Evolutionary conservation across 2,329 filamentous ascomycete genomes (phyloP), one percentile per base, ranked within the genome.

Genomic region (Fragosphaeria purpurea): DNA sequence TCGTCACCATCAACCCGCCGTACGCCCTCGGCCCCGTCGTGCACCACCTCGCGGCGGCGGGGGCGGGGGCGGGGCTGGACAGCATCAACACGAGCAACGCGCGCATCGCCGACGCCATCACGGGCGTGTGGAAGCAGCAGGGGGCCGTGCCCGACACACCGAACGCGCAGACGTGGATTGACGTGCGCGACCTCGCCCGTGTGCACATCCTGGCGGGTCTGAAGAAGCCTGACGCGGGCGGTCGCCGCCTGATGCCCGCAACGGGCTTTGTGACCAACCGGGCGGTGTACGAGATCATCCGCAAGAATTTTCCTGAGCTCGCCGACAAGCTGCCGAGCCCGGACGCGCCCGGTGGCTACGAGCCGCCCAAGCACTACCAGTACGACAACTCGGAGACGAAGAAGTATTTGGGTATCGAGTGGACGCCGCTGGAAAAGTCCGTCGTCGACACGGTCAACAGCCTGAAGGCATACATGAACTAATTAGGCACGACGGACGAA

Each of bases 381-480:
- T 76, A 73, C 51, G 75, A 86, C 61, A 85, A 80, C 60, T 70
- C 70, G 47, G 72, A 72, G 60, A 79, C 79, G 1, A 75, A 73
- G 32, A 72, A 79, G 59, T 57, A 83, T 44, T 63, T 88, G 52
- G 81, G 80, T 1, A 72, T 86, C 46, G 66, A 83, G 53, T 87
- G 78, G 71, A 79, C 69, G 55, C 63, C 67, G 4, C 59, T 87
- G 37, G 82, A 87, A 63, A 71, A 82, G 65, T 75, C 70, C 33
- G 70, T 84, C 33, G 69, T 74, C 6, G 84, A 88, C 60, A 74
- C 81, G 6, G 73, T 86, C 13, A 78, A 78, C 65, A 82, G 77
- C 35, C 63, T 88, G 59, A 74, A 84, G 63, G 31, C 41, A 37
- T 33, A 47, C 2, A 35, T 56, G 22, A 7, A 48, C 12, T 37